These are phyloP conservation scores for Calcarisporium arbuscula DNA, from an alignment of 2,329 filamentous ascomycete genomes.

Conservation along the genomic window DNA sequence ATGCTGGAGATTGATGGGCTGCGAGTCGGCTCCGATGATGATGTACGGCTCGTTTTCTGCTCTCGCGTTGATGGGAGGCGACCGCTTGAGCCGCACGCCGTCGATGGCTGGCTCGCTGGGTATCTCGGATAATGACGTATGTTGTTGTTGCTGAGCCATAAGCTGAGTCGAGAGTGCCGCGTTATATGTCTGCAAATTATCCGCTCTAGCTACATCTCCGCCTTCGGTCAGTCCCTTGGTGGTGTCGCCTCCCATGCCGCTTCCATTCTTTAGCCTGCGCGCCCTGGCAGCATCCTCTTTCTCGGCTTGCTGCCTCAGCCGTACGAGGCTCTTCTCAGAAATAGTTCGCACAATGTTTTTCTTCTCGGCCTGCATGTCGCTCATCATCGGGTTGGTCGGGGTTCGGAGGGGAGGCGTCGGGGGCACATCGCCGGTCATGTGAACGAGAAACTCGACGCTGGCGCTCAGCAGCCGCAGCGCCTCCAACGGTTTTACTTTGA, in stretches of 20 bases:
- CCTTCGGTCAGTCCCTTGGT: slow-evolving; percentile 3
- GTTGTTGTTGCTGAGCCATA: slow-evolving; percentile 16
- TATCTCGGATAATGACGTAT: too few relatives aligned
- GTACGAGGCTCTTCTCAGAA: slow-evolving; percentile 47
- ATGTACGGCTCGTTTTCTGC: slow-evolving; percentile 43
- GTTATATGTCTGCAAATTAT: slow-evolving; percentile 20
- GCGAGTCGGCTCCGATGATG: slow-evolving; percentile 61
- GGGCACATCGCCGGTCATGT: slow-evolving; percentile 70
- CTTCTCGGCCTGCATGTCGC: slow-evolving; percentile 56
- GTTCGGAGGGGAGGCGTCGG: slow-evolving; percentile 67
- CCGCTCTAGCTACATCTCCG: slow-evolving; percentile 5
- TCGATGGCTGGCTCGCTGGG: slow-evolving; percentile 42
- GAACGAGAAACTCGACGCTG: slow-evolving; percentile 64
- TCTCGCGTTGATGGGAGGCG: slow-evolving; percentile 13
- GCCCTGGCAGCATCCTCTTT: slow-evolving; percentile 19
- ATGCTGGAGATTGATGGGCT: slow-evolving; percentile 71
- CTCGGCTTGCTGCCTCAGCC: slow-evolving; percentile 36
- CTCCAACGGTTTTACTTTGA: slow-evolving; percentile 62
- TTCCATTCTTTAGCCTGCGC: slow-evolving; percentile 14
- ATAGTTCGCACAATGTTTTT: slow-evolving; percentile 52
- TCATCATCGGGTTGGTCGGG: slow-evolving; percentile 60
- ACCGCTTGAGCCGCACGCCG: slow-evolving; percentile 44
- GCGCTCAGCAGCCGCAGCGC: slow-evolving; percentile 76
- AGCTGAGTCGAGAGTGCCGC: slow-evolving; percentile 20
- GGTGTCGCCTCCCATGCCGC: slow-evolving; percentile 3